Evolutionary conservation across 2,329 filamentous ascomycete species (phyloP).

Genomic region (Aspergillus latus): DNA sequence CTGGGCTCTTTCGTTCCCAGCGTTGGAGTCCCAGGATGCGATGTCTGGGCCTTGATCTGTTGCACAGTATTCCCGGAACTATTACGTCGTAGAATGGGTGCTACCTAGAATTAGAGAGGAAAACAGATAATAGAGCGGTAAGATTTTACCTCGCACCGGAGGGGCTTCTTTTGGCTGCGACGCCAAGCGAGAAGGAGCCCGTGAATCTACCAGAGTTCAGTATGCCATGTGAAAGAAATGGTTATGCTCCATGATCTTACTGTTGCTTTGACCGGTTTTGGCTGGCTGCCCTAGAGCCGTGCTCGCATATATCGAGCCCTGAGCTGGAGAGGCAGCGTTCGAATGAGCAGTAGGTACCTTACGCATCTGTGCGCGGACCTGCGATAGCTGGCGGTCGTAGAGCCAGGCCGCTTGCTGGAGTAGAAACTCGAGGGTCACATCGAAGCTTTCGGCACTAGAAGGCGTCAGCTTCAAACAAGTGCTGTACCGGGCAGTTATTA

Average conservation of each 20-base stretch:
- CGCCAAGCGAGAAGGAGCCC: constrained; percentile 40
- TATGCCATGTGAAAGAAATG: not conserved
- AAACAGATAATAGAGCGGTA: not conserved
- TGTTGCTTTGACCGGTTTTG: constrained; percentile 13
- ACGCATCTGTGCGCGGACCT: constrained; percentile 86
- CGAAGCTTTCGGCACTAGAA: constrained; percentile 68
- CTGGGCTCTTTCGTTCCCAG: constrained; percentile 26
- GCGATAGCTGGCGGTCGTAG: constrained; percentile 84
- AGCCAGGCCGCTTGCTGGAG: constrained; percentile 92
- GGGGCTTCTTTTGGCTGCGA: constrained; percentile 36
- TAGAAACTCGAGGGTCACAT: constrained; percentile 83
- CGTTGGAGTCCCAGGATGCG: constrained; percentile 27
- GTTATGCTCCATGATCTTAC: not conserved
- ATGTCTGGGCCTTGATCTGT: constrained; percentile 27
- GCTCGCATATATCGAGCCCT: constrained; percentile 45
- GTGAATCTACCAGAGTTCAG: constrained; percentile 27
- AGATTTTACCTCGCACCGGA: constrained; percentile 28
- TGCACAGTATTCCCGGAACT: constrained; percentile 35
- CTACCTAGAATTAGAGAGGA: constrained; percentile 14
- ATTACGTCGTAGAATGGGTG: constrained; percentile 24
- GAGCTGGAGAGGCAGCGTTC: constrained; percentile 43
- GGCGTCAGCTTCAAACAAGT: not conserved
- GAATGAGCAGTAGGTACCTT: constrained; percentile 53
- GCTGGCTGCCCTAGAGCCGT: constrained; percentile 37
- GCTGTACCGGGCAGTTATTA: constrained; percentile 41